Evolutionary conservation across 2,329 filamentous ascomycete species (phyloP), one percentile per base, ranked within the genome.

Genomic region (Colletotrichum paranaense): DNA sequence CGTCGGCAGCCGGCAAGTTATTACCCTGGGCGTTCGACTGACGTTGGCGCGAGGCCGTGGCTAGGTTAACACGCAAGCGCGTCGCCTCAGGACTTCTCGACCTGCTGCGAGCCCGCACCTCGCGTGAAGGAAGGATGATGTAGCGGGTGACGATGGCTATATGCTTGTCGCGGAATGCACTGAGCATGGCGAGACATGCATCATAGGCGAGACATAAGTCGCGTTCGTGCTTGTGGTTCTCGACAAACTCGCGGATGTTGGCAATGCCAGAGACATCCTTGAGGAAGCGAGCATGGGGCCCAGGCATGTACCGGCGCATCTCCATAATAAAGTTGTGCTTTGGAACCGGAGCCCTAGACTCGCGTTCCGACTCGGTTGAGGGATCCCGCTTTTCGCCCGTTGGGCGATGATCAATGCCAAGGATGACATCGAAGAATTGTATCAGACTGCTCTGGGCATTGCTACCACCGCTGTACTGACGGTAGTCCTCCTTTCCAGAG

Each of bases 261-360:
- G 96, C 92, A 4, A 98, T 92, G 19, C 86, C 86, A 62, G 90
- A 88, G 14, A 98, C 92, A 75, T 97, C 93, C 75, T 93, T 89
- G 4, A 99, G 88, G 84, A 99, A 99, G 53, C 94, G 92, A 4
- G 95, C 93, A 80, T 99, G 97, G 0, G 93, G 91, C 0, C 95
- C 96, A 0, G 97, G 97, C 97, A 99, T 99, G 84, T 99, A 99
- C 58, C 90, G 90, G 72, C 96, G 93, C 97, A 99, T 99, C 76
- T 99, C 97, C 79, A 94, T 91, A 80, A 99, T 96, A 84, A 99
- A 99, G 79, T 97, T 97, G 84, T 98, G 91, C 53, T 89, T 67
- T 84, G 84, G 76, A 70, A 80, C 69, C 55, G 78, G 75, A 65
- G 75, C 85, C 78, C 78, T 78, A 7, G 80, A 77, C 56, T 89